phyloP scores from a whole-genome alignment of 2,329 filamentous ascomycete species.

The Trichophyton mentagrophytes region DNA sequence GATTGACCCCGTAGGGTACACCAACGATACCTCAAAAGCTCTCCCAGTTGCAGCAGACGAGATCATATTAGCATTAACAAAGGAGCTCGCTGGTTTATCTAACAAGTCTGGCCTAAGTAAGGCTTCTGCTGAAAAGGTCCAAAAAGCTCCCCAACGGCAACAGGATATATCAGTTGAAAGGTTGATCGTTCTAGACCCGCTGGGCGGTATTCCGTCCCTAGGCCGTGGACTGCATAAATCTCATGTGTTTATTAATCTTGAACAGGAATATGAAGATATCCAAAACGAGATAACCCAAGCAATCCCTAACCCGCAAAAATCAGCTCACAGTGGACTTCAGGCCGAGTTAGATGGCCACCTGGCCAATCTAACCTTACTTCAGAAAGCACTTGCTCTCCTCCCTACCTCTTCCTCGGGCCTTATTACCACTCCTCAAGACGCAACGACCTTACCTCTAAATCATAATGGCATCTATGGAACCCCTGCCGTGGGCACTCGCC shows the following conservation, averaged over 20 bases:
- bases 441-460: slow-evolving; percentile 46
- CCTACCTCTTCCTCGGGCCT: slow-evolving; percentile 76
- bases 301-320: slow-evolving; percentile 7
- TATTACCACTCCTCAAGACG: slow-evolving; percentile 75
- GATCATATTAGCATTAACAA: slow-evolving; percentile 62
- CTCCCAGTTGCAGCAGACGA: slow-evolving; percentile 46
- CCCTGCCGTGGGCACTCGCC: slow-evolving; percentile 43
- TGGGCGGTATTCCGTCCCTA: slow-evolving; percentile 68
- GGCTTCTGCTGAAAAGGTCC: slow-evolving; percentile 29
- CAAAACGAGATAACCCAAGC: slow-evolving; percentile 44
- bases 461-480: slow-evolving; percentile 21
- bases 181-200: slow-evolving; percentile 74
- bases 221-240: slow-evolving; percentile 44
- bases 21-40: slow-evolving; percentile 36
- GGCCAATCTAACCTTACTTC: slow-evolving; percentile 62
- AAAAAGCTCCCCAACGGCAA: slow-evolving; percentile 30
- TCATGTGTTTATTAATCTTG: slow-evolving; percentile 82
- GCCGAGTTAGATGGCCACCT: slow-evolving; percentile 38
- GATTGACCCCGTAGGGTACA: slow-evolving; percentile 52
- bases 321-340: slow-evolving; percentile 6
- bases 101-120: slow-evolving; percentile 33
- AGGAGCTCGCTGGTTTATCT: slow-evolving; percentile 59
- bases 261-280: slow-evolving; percentile 70
- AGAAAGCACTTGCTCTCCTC: slow-evolving; percentile 57
- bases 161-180: slow-evolving; percentile 59